These are phyloP conservation scores for Tylopilus felleus DNA, from an alignment of 768 basidiomycete species.

Conservation along the genomic window DNA sequence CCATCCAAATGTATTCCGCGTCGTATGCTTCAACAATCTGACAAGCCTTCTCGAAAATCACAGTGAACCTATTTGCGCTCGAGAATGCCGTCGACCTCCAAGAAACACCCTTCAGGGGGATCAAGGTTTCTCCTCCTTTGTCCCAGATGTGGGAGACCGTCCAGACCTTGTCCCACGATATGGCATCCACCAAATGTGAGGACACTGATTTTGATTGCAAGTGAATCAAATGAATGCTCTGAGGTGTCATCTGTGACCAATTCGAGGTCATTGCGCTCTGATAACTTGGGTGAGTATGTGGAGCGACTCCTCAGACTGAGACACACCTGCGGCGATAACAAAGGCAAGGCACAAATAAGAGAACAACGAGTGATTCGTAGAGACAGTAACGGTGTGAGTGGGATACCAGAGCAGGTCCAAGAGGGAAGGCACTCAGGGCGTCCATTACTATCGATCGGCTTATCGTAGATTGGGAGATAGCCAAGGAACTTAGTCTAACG, in stretches of 20 bases:
- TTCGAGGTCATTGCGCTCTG: not conserved
- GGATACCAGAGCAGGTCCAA: too few relatives aligned
- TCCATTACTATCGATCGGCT: not conserved
- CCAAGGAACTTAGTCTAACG: too few relatives aligned
- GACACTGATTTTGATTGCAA: not conserved
- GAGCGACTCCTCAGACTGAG: not conserved
- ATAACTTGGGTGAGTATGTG: not conserved
- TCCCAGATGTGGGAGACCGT: constrained; percentile 12
- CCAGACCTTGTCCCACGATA: constrained; percentile 7
- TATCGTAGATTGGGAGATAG: too few relatives aligned
- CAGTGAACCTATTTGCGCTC: constrained; percentile 2
- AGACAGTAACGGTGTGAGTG: too few relatives aligned
- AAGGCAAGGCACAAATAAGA: too few relatives aligned
- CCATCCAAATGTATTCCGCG: constrained; percentile 9
- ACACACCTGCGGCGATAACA: not conserved
- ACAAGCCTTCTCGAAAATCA: not conserved
- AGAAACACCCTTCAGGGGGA: constrained; percentile 1
- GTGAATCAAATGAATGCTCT: constrained; percentile 1
- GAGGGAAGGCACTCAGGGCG: too few relatives aligned
- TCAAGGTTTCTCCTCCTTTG: not conserved
- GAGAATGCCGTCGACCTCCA: constrained; percentile 7
- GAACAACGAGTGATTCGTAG: too few relatives aligned
- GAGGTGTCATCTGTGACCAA: not conserved
- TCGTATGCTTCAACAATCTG: not conserved
- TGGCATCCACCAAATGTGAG: not conserved